Conservation (phyloP, 495 filamentous ascomycete species). For the Penicillium maclennaniae region DNA sequence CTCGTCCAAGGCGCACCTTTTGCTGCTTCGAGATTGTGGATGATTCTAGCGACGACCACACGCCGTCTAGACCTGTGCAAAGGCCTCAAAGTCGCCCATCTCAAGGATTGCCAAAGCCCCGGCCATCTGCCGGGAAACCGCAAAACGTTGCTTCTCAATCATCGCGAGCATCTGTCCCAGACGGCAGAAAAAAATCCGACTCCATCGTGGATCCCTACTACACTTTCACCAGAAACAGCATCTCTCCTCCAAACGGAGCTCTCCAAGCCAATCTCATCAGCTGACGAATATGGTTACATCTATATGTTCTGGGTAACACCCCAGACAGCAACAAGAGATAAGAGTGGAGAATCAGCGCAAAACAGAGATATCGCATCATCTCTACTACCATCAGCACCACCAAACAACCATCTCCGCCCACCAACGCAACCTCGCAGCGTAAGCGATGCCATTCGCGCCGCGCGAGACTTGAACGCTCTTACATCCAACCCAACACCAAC, state of each 20-base stretch:
- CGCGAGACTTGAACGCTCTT: conserved; percentile 48
- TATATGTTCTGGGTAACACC: conserved; percentile 94
- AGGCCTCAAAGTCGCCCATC: conserved; percentile 18
- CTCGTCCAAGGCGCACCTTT: conserved; percentile 19
- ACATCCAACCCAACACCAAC: conserved; percentile 27
- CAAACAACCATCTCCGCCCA: conserved; percentile 17
- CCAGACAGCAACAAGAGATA: conserved; percentile 38
- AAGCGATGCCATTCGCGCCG: conserved; percentile 59
- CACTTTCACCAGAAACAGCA: conserved; percentile 59
- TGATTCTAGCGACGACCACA: conserved; percentile 14
- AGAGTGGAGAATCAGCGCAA: conserved; percentile 30
- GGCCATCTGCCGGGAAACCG: conserved; percentile 1
- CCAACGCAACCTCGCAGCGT: conserved; percentile 50
- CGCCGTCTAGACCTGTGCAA: conserved; percentile 12
- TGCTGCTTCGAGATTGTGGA: conserved; percentile 38
- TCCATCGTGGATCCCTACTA: conserved; percentile 59
- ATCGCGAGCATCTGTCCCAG: conserved; percentile 12
- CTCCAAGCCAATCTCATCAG: conserved; percentile 70
- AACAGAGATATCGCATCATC: conserved; percentile 56
- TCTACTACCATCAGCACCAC: conserved; percentile 47
- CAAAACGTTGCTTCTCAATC: conserved; percentile 9
- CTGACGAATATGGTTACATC: conserved; percentile 88
- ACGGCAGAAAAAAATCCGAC: conserved; percentile 23
- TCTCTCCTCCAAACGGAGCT: conserved; percentile 68
- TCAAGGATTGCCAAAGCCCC: conserved; percentile 13